Evolutionary conservation across 495 filamentous ascomycete genomes (phyloP).

Genomic region (Gamarada debralockiae): DNA sequence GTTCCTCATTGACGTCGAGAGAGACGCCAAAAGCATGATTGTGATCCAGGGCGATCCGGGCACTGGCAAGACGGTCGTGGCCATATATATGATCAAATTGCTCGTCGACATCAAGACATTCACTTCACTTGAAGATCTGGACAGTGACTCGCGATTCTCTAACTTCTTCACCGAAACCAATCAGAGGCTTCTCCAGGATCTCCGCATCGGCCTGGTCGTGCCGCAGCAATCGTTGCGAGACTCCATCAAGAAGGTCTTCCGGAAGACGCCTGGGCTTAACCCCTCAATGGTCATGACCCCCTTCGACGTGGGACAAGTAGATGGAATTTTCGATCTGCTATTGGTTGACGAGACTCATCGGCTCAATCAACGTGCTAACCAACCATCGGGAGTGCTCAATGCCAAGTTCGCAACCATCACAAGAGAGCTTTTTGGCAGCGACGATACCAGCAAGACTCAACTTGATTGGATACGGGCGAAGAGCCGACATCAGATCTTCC

Average conservation of each 20-base stretch:
- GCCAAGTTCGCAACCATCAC: conserved; percentile 7
- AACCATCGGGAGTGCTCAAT: conserved; percentile 3
- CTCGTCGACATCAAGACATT: conserved; percentile 9
- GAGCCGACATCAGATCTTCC: conserved; percentile 10
- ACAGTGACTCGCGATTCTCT: conserved; percentile 4
- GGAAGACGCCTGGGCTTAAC: conserved; percentile 5
- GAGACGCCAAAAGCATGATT: conserved; percentile 3
- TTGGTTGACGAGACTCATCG: conserved; percentile 8
- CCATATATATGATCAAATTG: conserved; percentile 10
- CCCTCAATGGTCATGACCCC: conserved; percentile 8
- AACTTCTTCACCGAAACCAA: conserved; percentile 7
- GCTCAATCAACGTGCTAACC: conserved; percentile 9
- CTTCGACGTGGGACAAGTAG: conserved; percentile 5
- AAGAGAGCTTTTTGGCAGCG: conserved; percentile 1
- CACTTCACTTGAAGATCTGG: conserved; percentile 5
- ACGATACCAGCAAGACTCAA: conserved; percentile 6
- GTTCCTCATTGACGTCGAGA: conserved; percentile 1
- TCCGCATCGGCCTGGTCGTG: conserved; percentile 2
- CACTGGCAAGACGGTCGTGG: conserved; percentile 6
- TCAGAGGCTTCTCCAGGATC: conserved; percentile 2
- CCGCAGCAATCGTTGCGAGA: conserved; percentile 6
- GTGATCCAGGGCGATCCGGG: conserved; percentile 6
- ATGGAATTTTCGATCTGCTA: conserved; percentile 7
- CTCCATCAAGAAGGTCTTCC: conserved; percentile 5
- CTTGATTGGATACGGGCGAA: conserved; percentile 9